phyloP scores from a whole-genome alignment of 2,329 filamentous ascomycete genomes.

The Colletotrichum lupini region DNA sequence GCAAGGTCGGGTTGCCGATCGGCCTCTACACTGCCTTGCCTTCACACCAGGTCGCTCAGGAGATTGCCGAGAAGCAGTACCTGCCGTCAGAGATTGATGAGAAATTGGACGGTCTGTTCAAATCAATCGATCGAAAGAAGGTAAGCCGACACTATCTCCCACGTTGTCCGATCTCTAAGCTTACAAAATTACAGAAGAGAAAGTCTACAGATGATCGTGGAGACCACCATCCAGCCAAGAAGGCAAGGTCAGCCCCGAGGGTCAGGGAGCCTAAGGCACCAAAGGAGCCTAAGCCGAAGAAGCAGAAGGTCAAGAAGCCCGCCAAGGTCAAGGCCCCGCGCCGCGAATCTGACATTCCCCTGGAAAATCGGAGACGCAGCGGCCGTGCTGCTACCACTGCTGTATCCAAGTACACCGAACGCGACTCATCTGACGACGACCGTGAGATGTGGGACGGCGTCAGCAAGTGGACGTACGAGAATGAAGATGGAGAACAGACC shows the following conservation, averaged over 20 bases:
- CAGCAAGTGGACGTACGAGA: constrained; percentile 66
- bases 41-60: constrained; percentile 81
- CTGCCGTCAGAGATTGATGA: constrained; percentile 82
- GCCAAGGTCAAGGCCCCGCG: constrained; percentile 40
- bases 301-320: constrained; percentile 41
- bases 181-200: constrained; percentile 61
- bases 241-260: constrained; percentile 50
- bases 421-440: constrained; percentile 68
- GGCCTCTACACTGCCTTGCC: constrained; percentile 82
- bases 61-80: constrained; percentile 88
- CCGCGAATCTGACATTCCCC: constrained; percentile 39
- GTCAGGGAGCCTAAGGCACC: constrained; percentile 37
- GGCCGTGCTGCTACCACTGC: constrained; percentile 49
- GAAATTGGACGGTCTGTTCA: constrained; percentile 75
- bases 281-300: constrained; percentile 44
- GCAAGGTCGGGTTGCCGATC: constrained; percentile 82
- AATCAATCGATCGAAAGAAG: constrained; percentile 78
- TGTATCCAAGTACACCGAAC: constrained; percentile 64
- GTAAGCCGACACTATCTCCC: constrained; percentile 47
- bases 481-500: constrained; percentile 46
- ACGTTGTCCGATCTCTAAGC: constrained; percentile 21
- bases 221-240: constrained; percentile 57
- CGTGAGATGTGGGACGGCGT: constrained; percentile 72
- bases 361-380: constrained; percentile 65
- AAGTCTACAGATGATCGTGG: constrained; percentile 63